Conservation (phyloP, 148 eudicot genomes). For the Cornus kousa region DNA sequence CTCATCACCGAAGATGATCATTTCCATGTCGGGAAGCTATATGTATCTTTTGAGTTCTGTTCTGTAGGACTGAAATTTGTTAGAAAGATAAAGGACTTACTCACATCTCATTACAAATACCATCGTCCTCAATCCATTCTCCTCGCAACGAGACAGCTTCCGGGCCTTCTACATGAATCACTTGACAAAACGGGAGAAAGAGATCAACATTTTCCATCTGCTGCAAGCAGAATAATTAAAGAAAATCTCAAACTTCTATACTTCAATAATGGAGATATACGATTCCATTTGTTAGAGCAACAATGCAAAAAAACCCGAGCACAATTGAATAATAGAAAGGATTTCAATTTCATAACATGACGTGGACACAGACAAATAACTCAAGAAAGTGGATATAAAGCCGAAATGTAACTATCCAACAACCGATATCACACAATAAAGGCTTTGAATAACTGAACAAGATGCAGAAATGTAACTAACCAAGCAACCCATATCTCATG, state of each 20-base stretch:
- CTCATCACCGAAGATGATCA: too few relatives aligned
- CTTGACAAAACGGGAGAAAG: background rate
- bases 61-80: background rate
- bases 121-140: background rate
- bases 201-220: background rate
- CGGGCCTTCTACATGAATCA: background rate
- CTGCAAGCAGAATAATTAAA: background rate
- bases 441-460: background rate
- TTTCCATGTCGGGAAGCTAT: too few relatives aligned
- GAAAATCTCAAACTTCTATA: background rate
- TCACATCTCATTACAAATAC: background rate
- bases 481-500: background rate
- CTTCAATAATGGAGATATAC: background rate
- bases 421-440: too few relatives aligned
- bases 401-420: too few relatives aligned
- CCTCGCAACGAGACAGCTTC: background rate
- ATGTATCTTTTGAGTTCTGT: too few relatives aligned
- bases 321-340: background rate
- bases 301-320: background rate
- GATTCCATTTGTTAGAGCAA: background rate
- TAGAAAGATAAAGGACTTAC: background rate
- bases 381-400: background rate
- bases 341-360: background rate
- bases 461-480: background rate
- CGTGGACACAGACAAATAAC: too few relatives aligned